These are phyloP conservation scores for Ophiognomonia clavigignenti-juglandacearum DNA, from an alignment of 2,329 filamentous ascomycete species.

Conservation along the genomic window DNA sequence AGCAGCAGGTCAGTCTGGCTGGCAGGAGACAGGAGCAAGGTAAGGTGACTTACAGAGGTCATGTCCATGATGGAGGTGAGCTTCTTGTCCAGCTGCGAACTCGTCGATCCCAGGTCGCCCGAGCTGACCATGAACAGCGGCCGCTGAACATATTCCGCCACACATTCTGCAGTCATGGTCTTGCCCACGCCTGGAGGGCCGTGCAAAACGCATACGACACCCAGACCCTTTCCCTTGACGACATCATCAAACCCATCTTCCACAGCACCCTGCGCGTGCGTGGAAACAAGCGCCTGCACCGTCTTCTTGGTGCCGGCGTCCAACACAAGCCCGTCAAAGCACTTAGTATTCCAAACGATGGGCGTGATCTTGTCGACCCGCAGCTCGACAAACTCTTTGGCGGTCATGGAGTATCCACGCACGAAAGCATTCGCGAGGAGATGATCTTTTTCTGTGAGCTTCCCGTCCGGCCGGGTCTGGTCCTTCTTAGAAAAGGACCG, in stretches of 20 bases:
- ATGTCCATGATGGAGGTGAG: conserved; percentile 14
- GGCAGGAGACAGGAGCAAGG: too few species aligned
- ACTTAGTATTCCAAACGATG: conserved; percentile 24
- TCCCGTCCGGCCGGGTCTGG: conserved; percentile 16
- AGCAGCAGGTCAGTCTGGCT: too few species aligned
- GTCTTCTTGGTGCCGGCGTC: too few species aligned
- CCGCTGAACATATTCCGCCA: conserved; percentile 27
- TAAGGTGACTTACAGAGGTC: too few species aligned
- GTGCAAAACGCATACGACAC: conserved; percentile 23
- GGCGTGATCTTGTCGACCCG: conserved; percentile 16
- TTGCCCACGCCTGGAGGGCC: conserved; percentile 30
- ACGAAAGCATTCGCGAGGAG: conserved; percentile 23
- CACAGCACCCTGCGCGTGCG: too few species aligned
- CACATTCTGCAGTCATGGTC: conserved; percentile 30
- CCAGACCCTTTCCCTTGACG: too few species aligned
- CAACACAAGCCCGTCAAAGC: conserved; percentile 27
- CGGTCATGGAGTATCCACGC: conserved; percentile 26
- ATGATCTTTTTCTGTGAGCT: conserved; percentile 24
- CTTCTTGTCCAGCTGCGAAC: conserved; percentile 10
- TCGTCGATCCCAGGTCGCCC: conserved; percentile 18
- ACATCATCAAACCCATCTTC: too few species aligned
- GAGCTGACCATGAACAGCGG: conserved; percentile 31
- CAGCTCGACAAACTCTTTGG: conserved; percentile 27
- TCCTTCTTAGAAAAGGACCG: conserved; percentile 15
- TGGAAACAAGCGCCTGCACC: too few species aligned